Evolutionary conservation across 495 filamentous ascomycete species (phyloP), one percentile per base, ranked within the genome.

Genomic region (Aspergillus heteromorphus): DNA sequence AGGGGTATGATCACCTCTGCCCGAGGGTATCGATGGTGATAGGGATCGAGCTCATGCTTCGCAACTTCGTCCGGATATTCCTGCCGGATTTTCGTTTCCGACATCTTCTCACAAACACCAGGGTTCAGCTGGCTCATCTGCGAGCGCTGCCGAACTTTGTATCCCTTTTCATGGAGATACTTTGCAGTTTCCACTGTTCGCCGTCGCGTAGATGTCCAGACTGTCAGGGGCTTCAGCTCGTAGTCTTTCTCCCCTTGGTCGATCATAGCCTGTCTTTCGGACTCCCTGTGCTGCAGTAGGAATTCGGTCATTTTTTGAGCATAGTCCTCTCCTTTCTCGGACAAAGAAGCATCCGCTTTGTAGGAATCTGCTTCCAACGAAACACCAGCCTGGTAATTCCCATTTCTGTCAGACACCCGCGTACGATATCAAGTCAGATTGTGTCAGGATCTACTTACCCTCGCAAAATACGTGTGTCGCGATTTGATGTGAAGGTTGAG

Each of bases 121-220:
- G 92, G 92, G 62, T 99, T 96, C 59, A 99, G 79, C 69, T 97
- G 90, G 59, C 90, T 95, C 86, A 99, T 87, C 69, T 99, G 92
- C 40, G 90, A 89, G 40, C 92, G 83, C 65, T 97, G 92, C 27
- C 88, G 83, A 56, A 97, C 87, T 56, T 86, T 85, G 72, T 88
- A 97, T 4, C 91, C 93, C 48, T 77, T 73, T 23, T 85, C 76
- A 57, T 86, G 79, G 21, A 99, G 78, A 58, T 84, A 86, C 25
- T 89, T 85, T 2, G 87, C 85, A n/a, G 95, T 99, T 65, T 97
- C 89, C 17, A 96, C 82, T 2, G 92, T 96, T 52, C 92, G 83
- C 55, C 87, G 83, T 41, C 95, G 78, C 10, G 93, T 97, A 2
- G 91, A 96, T 9, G 91, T 96, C 95, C 95, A 99, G 18, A 97